Evolutionary conservation across 345 rosid species (phyloP).

Genomic region (Gossypium anomalum): DNA sequence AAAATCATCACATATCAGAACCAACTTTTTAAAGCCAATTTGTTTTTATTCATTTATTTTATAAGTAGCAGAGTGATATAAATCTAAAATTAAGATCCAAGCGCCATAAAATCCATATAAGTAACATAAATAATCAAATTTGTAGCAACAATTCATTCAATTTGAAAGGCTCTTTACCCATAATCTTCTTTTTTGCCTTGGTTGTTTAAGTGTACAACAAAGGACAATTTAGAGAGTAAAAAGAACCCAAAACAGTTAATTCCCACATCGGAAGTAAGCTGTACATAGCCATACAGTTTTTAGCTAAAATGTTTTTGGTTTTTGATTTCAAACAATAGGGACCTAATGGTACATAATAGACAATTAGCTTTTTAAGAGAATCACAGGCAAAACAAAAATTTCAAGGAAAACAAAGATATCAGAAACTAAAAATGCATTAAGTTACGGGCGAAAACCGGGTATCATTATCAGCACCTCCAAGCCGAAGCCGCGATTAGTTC

Average conservation of each 20-base stretch:
- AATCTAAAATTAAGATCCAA: too few species aligned
- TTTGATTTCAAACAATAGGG: constrained; percentile 33
- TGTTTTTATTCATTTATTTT: too few species aligned
- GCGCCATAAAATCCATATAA: too few species aligned
- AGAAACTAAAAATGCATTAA: constrained; percentile 36
- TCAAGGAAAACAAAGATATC: constrained; percentile 1
- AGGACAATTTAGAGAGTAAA: constrained; percentile 17
- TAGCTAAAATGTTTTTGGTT: constrained; percentile 32
- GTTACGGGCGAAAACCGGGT: not conserved
- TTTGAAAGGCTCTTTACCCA: too few species aligned
- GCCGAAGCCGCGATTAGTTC: constrained; percentile 83
- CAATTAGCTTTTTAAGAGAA: constrained; percentile 39
- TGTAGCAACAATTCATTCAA: too few species aligned
- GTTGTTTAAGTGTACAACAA: constrained; percentile 26
- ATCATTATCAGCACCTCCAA: constrained; percentile 64
- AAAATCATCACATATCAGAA: too few species aligned
- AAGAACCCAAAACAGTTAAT: constrained; percentile 1
- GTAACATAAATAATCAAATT: too few species aligned
- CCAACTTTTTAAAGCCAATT: too few species aligned
- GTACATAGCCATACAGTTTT: constrained; percentile 32
- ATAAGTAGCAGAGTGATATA: too few species aligned
- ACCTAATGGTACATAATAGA: constrained; percentile 34
- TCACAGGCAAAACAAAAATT: constrained; percentile 22
- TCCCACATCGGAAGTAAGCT: constrained; percentile 24
- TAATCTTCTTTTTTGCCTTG: constrained; percentile 4